A percentile compares a stretch with the other conserved stretches of the same genome.
phyloP scores from a whole-genome alignment of 2,329 filamentous ascomycete species.

The Diatrype stigma region DNA sequence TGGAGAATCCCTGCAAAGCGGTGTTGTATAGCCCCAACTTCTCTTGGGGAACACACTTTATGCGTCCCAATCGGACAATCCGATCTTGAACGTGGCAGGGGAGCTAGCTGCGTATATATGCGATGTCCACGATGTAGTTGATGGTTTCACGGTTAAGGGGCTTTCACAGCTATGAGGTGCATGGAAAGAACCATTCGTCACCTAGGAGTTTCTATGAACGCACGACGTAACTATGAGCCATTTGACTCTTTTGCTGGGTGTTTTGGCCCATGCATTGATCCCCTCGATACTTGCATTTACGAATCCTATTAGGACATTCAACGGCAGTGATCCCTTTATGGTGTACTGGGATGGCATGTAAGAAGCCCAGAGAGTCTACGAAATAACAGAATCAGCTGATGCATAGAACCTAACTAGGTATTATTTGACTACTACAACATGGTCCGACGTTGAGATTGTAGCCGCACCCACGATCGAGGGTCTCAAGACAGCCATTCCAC shows the following conservation, averaged over 20 bases:
- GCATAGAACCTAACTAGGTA: slow-evolving; percentile 2
- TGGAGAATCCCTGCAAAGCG: not conserved
- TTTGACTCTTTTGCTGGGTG: not conserved
- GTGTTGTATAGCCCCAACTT: not conserved
- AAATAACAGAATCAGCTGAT: not conserved
- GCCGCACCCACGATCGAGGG: slow-evolving; percentile 12
- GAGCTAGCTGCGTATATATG: not conserved
- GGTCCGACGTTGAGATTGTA: slow-evolving; percentile 12
- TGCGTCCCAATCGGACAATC: not conserved
- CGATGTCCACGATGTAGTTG: no score
- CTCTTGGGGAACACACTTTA: not conserved
- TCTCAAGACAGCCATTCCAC: slow-evolving; percentile 9
- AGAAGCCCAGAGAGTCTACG: not conserved
- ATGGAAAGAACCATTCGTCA: no score
- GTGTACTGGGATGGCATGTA: slow-evolving; percentile 6
- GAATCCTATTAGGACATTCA: slow-evolving; percentile 5
- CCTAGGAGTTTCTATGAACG: no score
- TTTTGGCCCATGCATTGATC: not conserved
- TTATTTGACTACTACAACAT: slow-evolving; percentile 15
- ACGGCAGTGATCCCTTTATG: slow-evolving; percentile 6
- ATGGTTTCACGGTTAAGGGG: no score
- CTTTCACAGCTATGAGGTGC: no score
- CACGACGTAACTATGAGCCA: not conserved
- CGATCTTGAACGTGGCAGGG: not conserved
- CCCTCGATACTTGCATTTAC: slow-evolving; percentile 1